Conservation (phyloP, 176 grass and related monocot genomes). For the Carex cristatella region DNA sequence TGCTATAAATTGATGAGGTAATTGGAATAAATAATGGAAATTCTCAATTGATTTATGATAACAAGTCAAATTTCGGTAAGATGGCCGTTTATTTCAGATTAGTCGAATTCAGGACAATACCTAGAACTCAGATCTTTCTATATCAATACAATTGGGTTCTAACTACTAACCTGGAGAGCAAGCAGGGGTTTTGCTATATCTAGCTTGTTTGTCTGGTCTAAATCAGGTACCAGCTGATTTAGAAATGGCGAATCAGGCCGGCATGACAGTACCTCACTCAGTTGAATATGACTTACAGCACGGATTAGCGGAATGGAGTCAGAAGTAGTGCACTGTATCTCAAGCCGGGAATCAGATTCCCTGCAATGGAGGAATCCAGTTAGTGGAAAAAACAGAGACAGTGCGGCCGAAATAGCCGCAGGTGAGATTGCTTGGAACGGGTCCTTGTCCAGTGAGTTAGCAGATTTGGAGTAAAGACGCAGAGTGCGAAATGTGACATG, state of each 20-base stretch:
- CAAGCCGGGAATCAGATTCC: constrained; percentile 11
- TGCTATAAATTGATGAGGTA: not conserved
- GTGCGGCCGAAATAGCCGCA: constrained; percentile 32
- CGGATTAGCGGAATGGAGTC: constrained; percentile 31
- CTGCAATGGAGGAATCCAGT: constrained; percentile 25
- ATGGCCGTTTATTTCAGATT: not conserved
- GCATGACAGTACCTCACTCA: constrained; percentile 28
- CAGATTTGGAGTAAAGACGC: constrained; percentile 37
- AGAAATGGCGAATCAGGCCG: constrained; percentile 32
- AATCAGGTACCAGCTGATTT: constrained; percentile 34
- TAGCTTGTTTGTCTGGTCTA: not conserved
- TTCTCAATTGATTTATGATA: not conserved
- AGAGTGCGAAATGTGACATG: constrained; percentile 56
- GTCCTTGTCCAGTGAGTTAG: constrained; percentile 11
- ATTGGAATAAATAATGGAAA: not conserved
- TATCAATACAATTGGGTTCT: not conserved
- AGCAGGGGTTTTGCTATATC: constrained; percentile 1
- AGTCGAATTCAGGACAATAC: not conserved
- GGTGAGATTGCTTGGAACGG: constrained; percentile 31
- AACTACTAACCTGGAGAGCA: constrained; percentile 36
- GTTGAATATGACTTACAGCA: not conserved
- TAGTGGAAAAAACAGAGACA: constrained; percentile 39
- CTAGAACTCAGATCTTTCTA: not conserved
- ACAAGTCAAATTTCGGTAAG: not conserved
- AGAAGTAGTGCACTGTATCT: not conserved